Evolutionary conservation across 768 basidiomycete genomes (phyloP).

Genomic region (Ephemerocybe angulata): DNA sequence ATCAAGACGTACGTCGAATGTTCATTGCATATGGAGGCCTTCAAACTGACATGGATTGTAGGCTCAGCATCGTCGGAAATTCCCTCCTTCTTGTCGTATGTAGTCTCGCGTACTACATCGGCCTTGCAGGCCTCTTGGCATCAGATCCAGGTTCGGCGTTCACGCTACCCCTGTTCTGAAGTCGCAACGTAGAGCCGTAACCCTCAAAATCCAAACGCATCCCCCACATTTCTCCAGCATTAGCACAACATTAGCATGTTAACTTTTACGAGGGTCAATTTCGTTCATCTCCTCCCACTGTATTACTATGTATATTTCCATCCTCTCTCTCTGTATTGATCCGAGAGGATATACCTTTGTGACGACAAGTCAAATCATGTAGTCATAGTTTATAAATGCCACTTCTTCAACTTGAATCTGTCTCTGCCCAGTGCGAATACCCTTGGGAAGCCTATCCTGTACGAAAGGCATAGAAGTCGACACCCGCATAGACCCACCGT

Average conservation of each 20-base stretch:
- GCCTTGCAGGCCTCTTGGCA: conserved; percentile 4
- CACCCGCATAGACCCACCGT: too few relatives aligned
- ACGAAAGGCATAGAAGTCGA: too few relatives aligned
- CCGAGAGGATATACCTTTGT: too few relatives aligned
- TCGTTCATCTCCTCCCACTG: background rate
- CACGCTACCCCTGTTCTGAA: conserved; percentile 7
- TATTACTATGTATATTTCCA: too few relatives aligned
- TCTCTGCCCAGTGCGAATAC: too few relatives aligned
- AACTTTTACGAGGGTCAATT: background rate
- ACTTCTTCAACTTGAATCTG: too few relatives aligned
- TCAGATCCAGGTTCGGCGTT: conserved; percentile 6
- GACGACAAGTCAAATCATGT: too few relatives aligned
- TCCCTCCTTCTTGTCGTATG: conserved; percentile 7
- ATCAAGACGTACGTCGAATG: background rate
- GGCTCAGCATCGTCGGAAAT: conserved; percentile 7
- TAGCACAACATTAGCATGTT: background rate
- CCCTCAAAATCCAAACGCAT: too few relatives aligned
- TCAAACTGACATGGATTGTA: background rate
- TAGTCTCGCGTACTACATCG: conserved; percentile 8
- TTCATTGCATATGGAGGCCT: background rate
- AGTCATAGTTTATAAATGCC: too few relatives aligned
- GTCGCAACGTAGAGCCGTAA: background rate
- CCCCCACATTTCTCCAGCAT: background rate
- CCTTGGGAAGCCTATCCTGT: too few relatives aligned
- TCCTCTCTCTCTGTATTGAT: too few relatives aligned